Evolutionary conservation across 306 rosid species (phyloP).

Genomic region (Cicer judaicum): DNA sequence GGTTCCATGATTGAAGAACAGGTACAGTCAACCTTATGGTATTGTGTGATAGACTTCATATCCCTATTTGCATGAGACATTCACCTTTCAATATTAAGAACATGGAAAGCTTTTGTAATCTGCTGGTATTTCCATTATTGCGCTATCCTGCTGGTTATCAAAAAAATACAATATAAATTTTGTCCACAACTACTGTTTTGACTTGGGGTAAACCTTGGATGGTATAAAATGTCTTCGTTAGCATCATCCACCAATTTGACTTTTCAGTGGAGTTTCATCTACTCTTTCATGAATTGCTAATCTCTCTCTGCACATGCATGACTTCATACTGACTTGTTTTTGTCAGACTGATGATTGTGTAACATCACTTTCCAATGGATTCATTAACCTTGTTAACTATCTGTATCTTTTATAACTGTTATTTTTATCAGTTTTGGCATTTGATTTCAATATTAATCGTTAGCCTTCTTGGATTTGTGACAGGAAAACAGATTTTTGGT

Average conservation of each 20-base stretch:
- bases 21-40: constrained; percentile 53
- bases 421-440: constrained; percentile 12
- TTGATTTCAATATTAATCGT: constrained; percentile 15
- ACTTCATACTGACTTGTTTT: neutral
- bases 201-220: constrained; percentile 9
- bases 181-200: neutral
- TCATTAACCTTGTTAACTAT: constrained; percentile 18
- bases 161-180: neutral
- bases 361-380: constrained; percentile 1
- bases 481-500: constrained; percentile 99
- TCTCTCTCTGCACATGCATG: neutral
- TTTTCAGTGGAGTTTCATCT: neutral
- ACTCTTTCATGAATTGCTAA: neutral
- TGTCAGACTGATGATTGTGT: constrained; percentile 1
- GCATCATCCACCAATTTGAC: neutral
- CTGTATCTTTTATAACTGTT: constrained; percentile 16
- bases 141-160: neutral
- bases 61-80: constrained; percentile 2
- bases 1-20: constrained; percentile 99
- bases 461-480: constrained; percentile 38
- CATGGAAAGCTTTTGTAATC: neutral
- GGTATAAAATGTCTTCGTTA: neutral
- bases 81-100: neutral
- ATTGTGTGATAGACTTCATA: neutral
- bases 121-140: constrained; percentile 14